Conservation (phyloP, 768 basidiomycete genomes). For the Crepidotus variabilis region DNA sequence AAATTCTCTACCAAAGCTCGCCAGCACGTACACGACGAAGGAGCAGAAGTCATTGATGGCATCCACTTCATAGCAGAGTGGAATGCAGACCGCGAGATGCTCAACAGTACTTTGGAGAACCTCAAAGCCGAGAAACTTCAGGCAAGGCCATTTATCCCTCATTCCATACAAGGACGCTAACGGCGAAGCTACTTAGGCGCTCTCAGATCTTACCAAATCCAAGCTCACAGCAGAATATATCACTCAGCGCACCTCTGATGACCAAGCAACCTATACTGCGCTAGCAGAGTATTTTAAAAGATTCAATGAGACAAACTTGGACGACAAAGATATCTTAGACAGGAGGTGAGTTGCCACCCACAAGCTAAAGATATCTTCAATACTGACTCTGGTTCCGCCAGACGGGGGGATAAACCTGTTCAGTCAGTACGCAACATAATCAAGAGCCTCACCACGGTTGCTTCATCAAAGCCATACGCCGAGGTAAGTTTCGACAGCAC, state of each 20-base stretch:
- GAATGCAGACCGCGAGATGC: constrained; percentile 11
- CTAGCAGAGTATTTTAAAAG: not conserved
- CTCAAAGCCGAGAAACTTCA: constrained; percentile 3
- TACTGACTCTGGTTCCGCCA: not conserved
- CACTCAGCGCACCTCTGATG: not conserved
- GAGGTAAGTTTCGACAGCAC: not conserved
- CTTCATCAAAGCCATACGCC: not conserved
- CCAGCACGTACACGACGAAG: constrained; percentile 1
- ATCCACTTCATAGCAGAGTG: constrained; percentile 14
- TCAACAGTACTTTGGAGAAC: constrained; percentile 4
- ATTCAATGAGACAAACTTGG: not conserved
- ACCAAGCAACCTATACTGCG: not conserved
- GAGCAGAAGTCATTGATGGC: constrained; percentile 6
- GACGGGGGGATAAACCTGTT: not conserved
- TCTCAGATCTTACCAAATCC: not conserved
- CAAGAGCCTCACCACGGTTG: not conserved
- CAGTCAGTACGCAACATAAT: not conserved
- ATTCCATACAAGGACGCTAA: not conserved
- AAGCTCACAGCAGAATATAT: not conserved
- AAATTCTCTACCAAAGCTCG: not conserved
- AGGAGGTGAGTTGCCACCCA: not conserved
- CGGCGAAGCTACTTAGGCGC: not conserved
- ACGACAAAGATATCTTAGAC: not conserved
- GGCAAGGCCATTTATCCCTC: constrained; percentile 2
- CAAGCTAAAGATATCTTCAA: not conserved